A percentile compares a stretch with the other conserved stretches of the same genome.
phyloP scores from a whole-genome alignment of 2,329 filamentous ascomycete species.

The Chrysosporium queenslandicum region DNA sequence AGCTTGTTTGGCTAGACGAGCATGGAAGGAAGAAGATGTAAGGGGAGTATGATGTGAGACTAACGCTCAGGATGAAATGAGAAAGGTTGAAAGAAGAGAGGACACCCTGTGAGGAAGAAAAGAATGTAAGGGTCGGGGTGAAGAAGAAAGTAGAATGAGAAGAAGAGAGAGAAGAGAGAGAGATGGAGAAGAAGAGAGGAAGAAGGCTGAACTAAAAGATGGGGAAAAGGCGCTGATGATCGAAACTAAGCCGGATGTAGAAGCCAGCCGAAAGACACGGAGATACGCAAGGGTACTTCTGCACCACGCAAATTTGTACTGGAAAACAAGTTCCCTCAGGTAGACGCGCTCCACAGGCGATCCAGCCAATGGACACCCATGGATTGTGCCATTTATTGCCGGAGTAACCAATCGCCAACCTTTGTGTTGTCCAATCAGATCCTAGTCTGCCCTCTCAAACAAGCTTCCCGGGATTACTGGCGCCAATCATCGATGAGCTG shows the following conservation, averaged over 20 bases:
- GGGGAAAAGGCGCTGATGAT: background rate
- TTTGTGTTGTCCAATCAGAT: background rate
- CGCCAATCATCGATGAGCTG: constrained; percentile 2
- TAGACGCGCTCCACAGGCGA: background rate
- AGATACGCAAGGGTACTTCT: background rate
- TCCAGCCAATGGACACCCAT: constrained; percentile 1
- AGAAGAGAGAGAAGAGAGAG: constrained; percentile 15
- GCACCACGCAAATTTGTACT: background rate
- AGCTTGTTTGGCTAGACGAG: constrained; percentile 1
- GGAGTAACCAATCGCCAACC: constrained; percentile 2
- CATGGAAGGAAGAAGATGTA: background rate
- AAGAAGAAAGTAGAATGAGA: constrained; percentile 4
- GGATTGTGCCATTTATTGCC: background rate
- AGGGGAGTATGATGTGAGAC: constrained; percentile 9
- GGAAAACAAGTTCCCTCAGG: background rate
- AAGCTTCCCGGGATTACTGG: background rate
- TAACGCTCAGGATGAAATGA: too few relatives aligned
- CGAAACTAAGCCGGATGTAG: constrained; percentile 1
- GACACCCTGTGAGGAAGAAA: too few relatives aligned
- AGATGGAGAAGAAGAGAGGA: constrained; percentile 15
- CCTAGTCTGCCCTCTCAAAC: background rate
- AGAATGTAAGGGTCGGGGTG: too few relatives aligned
- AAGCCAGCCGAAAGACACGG: background rate
- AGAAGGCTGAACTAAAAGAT: constrained; percentile 13
- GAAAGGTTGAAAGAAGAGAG: constrained; percentile 2